Evolutionary conservation across 2,329 filamentous ascomycete species (phyloP), one percentile per base, ranked within the genome.

Genomic region (Botrytis aclada): DNA sequence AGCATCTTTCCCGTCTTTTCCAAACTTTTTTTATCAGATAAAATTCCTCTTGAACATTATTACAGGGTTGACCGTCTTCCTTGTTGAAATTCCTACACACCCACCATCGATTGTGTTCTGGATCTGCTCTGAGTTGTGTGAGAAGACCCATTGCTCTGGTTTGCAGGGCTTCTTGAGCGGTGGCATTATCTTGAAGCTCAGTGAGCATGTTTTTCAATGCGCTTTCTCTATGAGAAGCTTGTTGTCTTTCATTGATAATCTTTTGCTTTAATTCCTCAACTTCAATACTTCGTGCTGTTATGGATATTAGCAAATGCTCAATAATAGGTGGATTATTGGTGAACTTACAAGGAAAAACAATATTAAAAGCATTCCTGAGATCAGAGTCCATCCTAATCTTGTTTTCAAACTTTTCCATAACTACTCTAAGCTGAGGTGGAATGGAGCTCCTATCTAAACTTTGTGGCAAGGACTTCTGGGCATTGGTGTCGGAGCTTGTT

Each of bases 161-260:
- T 56, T 69, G 67, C 29, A 70, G 45, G 41, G 39, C 54, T 32
- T 70, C 67, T 45, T 70, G 51, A 34, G n/a, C 56, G 39, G 41
- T 43, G n/a, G 51, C 34, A 29, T 41, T 63, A 41, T 39, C n/a
- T 51, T 62, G 45, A 12, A 41, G 51, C 20, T 45, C 43, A 47
- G 20, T 73, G 22, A 62, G 34, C 14, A 22, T 18, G 18, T 80
- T 91, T 90, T 75, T 93, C 93, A 82, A 91, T 93, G 82, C 91
- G 92, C 82, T 60, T 47, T 72, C 70, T 72, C 39, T 56, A 20
- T 47, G 32, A 18, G 37, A 25, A 8, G 62, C 70, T 69, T 69
- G 62, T 1, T 47, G n/a, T 61, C 63, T 67, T 60, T 72, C 63
- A 20, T 41, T 62, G 14, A 60, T n/a, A 6, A 72, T 43, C 43